Evolutionary conservation across 2,329 filamentous ascomycete genomes (phyloP).

Genomic region (Aplosporella prunicola): DNA sequence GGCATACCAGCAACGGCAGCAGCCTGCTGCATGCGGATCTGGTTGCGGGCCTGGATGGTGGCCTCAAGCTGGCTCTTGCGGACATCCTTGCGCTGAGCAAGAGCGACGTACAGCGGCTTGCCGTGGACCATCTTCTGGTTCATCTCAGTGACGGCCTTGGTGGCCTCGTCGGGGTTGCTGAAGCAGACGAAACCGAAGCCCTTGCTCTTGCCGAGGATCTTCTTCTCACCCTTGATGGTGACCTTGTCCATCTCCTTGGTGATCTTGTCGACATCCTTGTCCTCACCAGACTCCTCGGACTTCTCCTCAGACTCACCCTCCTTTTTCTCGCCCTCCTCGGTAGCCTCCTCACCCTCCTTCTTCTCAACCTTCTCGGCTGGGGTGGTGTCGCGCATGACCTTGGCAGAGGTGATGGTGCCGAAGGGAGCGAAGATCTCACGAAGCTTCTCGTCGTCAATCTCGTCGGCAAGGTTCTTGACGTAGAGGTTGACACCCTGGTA

Average conservation of each 20-base stretch:
- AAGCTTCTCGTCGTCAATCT: conserved; percentile 95
- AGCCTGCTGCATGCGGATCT: conserved; percentile 95
- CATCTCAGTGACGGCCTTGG: conserved; percentile 98
- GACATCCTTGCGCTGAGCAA: conserved; percentile 98
- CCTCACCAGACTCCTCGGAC: conserved; percentile 48
- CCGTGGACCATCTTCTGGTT: conserved; percentile 97
- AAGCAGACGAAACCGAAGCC: conserved; percentile 99
- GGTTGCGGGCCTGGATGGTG: conserved; percentile 98
- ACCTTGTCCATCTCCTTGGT: conserved; percentile 44
- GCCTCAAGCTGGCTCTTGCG: conserved; percentile 98
- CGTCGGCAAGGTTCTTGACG: conserved; percentile 97
- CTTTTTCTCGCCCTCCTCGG: conserved; percentile 42
- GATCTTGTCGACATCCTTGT: conserved; percentile 36
- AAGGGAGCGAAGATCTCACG: conserved; percentile 86
- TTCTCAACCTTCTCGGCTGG: conserved; percentile 41
- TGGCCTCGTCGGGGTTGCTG: conserved; percentile 97
- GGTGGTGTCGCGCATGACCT: conserved; percentile 89
- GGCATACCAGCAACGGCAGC: conserved; percentile 84
- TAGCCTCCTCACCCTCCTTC: conserved; percentile 37
- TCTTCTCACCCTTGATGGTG: conserved; percentile 51
- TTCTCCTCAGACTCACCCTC: conserved; percentile 49
- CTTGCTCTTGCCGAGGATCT: conserved; percentile 90
- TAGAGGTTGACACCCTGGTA: conserved; percentile 99
- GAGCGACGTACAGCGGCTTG: conserved; percentile 95
- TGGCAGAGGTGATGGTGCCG: conserved; percentile 93